Percentiles rank a stretch among this genome's conserved stretches.
These are phyloP conservation scores for Corylus avellana DNA, from an alignment of 306 rosid genomes.

Conservation along the genomic window DNA sequence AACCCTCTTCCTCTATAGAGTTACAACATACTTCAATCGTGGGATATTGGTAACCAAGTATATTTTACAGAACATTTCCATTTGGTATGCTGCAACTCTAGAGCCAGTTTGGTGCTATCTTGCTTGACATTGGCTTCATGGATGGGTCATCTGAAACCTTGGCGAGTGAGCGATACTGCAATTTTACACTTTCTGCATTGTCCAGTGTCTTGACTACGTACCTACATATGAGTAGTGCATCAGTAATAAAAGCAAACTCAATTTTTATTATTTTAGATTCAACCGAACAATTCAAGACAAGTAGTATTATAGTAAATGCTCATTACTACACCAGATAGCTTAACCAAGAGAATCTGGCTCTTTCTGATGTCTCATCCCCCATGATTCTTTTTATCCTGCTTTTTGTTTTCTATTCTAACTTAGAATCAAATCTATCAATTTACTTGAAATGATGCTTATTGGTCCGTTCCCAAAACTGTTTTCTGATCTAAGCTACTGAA, in stretches of 20 bases:
- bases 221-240: constrained; percentile 46
- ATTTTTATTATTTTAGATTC: neutral
- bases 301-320: neutral
- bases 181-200: constrained; percentile 97
- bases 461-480: neutral
- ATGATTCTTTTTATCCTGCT: neutral
- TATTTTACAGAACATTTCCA: constrained; percentile 1
- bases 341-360: neutral
- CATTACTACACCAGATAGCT: neutral
- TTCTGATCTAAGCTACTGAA: neutral
- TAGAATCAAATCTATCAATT: neutral
- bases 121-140: constrained; percentile 61
- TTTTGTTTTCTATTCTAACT: neutral
- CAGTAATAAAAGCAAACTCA: constrained; percentile 20
- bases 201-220: constrained; percentile 98
- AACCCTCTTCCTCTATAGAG: constrained; percentile 22
- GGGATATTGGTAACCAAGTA: constrained; percentile 21
- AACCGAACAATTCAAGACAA: neutral
- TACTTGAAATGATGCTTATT: neutral
- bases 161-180: constrained; percentile 96
- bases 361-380: neutral
- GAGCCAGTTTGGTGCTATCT: constrained; percentile 74
- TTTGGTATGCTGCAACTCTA: constrained; percentile 32
- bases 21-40: constrained; percentile 11
- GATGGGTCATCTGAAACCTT: constrained; percentile 65